These are phyloP conservation scores for Paraglomus brasilianum DNA, from an alignment of 192 early-diverging fungal species.

Conservation along the genomic window DNA sequence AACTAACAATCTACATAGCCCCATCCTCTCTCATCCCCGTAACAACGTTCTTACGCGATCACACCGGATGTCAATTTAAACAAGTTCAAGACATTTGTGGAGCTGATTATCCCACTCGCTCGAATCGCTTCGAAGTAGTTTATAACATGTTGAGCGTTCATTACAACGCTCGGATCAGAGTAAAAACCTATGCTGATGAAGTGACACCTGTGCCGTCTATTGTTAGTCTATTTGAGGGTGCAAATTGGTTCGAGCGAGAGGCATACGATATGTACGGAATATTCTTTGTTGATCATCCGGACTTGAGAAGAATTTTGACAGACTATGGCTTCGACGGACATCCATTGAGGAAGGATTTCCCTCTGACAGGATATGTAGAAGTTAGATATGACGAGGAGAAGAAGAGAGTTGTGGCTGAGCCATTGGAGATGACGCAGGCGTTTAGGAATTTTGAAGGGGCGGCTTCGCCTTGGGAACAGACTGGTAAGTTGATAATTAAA, in stretches of 20 bases:
- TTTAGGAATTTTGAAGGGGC: conserved; percentile 94
- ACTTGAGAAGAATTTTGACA: conserved; percentile 93
- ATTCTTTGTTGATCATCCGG: conserved; percentile 94
- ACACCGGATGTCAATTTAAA: conserved; percentile 91
- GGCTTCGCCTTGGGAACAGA: conserved; percentile 92
- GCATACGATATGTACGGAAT: conserved; percentile 99
- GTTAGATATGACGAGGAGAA: conserved; percentile 98
- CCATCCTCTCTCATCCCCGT: conserved; percentile 76
- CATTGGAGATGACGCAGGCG: conserved; percentile 92
- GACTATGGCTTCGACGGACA: conserved; percentile 99
- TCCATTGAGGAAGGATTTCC: conserved; percentile 96
- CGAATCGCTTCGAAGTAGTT: conserved; percentile 96
- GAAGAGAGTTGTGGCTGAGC: conserved; percentile 96
- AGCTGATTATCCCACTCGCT: conserved; percentile 86
- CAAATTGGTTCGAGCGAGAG: conserved; percentile 99
- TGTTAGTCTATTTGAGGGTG: conserved; percentile 73
- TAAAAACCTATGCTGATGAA: conserved; percentile 97
- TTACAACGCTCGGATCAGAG: conserved; percentile 91
- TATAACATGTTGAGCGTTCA: conserved; percentile 86
- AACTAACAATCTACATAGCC: conserved; percentile 92
- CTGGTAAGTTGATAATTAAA: conserved; percentile 45
- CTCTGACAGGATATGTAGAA: conserved; percentile 97
- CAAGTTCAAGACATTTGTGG: conserved; percentile 87
- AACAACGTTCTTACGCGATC: conserved; percentile 89
- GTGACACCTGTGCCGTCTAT: conserved; percentile 86